Evolutionary conservation across 2,329 filamentous ascomycete species (phyloP), one percentile per base, ranked within the genome.

Genomic region (Acrocalymma vagum): DNA sequence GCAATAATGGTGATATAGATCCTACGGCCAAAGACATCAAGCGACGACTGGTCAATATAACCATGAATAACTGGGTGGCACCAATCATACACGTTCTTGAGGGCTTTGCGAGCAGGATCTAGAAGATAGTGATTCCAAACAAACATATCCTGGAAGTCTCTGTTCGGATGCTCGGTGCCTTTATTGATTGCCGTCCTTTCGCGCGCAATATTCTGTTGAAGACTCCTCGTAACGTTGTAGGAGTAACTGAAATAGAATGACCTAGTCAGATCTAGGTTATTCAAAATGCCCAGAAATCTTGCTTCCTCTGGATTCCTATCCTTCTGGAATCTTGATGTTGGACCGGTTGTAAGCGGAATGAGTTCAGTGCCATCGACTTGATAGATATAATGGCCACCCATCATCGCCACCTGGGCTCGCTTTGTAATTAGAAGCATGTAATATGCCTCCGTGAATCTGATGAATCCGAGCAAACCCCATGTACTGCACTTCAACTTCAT

Each of bases 161-260:
- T 79, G 18, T 80, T 76, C 3, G 80, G 77, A 18, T 82, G 79
- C 2, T 81, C 74, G 9, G 78, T 71, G 1, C 88, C 89, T 45
- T 84, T 77, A 20, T 83, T 79, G 33, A 95, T 72, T 3, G 86
- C 84, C 32, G 82, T 78, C 25, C 94, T 82, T 69, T 96, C 91
- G 21, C 84, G 81, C 14, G 85, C 86, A 46, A 99, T 91, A 60
- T 99, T 99, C 62, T 93, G 85, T 67, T 99, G 94, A 30, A 99
- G 75, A 1, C 91, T 95, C 38, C 86, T 83, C 1, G 94, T 99
- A 54, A 97, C 88, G 65, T 99, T 90, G 72, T 99, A 99, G 0
- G 93, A 95, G 67, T 96, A 96, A 73, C 93, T 96, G 75, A 96
- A 99, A 71, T 99, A 99, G 69, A 99, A 99, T 0, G 89, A 95